A percentile compares a stretch with the other conserved stretches of the same genome.
phyloP scores from a whole-genome alignment of 2,329 filamentous ascomycete species.

The Catunica adiposa region DNA sequence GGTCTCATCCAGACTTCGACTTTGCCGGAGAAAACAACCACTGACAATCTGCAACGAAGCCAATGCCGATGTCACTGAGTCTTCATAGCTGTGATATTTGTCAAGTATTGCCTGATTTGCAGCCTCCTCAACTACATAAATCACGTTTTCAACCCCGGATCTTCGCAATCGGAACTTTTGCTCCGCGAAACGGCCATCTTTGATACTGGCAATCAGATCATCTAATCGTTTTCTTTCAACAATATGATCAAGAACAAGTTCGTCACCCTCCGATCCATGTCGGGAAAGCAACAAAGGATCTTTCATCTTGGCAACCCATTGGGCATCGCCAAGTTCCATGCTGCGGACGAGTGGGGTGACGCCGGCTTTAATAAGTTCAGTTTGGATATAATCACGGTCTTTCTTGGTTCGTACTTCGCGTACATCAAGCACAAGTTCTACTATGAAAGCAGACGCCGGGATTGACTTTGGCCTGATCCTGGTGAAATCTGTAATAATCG shows the following conservation, averaged over 20 bases:
- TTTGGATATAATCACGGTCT: conserved; percentile 61
- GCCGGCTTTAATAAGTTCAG: conserved; percentile 50
- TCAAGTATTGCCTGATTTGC: conserved; percentile 33
- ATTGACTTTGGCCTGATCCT: conserved; percentile 41
- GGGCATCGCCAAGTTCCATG: conserved; percentile 56
- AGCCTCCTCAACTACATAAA: conserved; percentile 66
- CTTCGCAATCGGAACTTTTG: conserved; percentile 66
- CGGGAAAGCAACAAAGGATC: conserved; percentile 38
- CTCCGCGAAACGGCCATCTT: conserved; percentile 67
- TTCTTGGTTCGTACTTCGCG: conserved; percentile 58
- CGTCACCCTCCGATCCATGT: conserved; percentile 45
- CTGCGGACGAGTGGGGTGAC: conserved; percentile 49
- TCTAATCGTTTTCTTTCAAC: conserved; percentile 68
- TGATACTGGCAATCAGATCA: conserved; percentile 64
- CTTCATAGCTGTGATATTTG: conserved; percentile 39
- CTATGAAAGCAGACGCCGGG: conserved; percentile 48
- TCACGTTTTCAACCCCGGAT: conserved; percentile 57
- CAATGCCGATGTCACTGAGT: conserved; percentile 55
- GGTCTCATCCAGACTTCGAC: conserved; percentile 58
- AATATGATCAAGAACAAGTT: conserved; percentile 65
- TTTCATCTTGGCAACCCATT: conserved; percentile 63
- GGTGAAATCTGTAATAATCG: neutral
- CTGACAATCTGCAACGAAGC: conserved; percentile 64
- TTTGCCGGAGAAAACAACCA: conserved; percentile 64
- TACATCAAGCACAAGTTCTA: conserved; percentile 57